Evolutionary conservation across 441 rosid genomes (phyloP).

Genomic region (Adansonia gregorii): DNA sequence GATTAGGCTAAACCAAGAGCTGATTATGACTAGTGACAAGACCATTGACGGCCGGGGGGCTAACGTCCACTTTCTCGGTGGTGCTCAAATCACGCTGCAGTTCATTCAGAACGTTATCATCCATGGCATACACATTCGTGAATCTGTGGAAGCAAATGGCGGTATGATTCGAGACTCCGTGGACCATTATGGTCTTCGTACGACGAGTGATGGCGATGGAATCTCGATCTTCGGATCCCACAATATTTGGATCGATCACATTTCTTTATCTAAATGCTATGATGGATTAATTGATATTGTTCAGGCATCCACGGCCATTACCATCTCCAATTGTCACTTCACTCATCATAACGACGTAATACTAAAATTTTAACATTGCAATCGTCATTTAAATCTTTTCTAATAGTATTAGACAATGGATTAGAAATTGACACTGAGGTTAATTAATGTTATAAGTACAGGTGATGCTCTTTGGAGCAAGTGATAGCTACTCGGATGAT

Average conservation of each 20-base stretch:
- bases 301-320: constrained; percentile 70
- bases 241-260: constrained; percentile 61
- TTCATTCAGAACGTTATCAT: constrained; percentile 49
- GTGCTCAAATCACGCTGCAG: constrained; percentile 51
- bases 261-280: constrained; percentile 50
- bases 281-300: constrained; percentile 62
- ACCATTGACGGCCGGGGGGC: constrained; percentile 62
- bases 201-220: constrained; percentile 58
- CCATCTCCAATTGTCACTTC: constrained; percentile 78
- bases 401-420: no score
- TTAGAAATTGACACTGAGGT: not conserved
- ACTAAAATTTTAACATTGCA: no score
- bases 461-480: constrained; percentile 72
- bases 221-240: constrained; percentile 52
- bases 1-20: constrained; percentile 47
- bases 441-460: constrained; percentile 27
- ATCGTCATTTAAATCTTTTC: no score
- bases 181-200: constrained; percentile 46
- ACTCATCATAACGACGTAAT: constrained; percentile 72
- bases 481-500: constrained; percentile 43
- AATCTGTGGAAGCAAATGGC: constrained; percentile 37
- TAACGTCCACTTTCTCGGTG: constrained; percentile 45
- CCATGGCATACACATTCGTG: constrained; percentile 50
- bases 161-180: constrained; percentile 49
- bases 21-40: constrained; percentile 45